A percentile compares a stretch with the other conserved stretches of the same genome.
phyloP scores from a whole-genome alignment of 2,329 filamentous ascomycete genomes.

The Arachnomyces sp. region DNA sequence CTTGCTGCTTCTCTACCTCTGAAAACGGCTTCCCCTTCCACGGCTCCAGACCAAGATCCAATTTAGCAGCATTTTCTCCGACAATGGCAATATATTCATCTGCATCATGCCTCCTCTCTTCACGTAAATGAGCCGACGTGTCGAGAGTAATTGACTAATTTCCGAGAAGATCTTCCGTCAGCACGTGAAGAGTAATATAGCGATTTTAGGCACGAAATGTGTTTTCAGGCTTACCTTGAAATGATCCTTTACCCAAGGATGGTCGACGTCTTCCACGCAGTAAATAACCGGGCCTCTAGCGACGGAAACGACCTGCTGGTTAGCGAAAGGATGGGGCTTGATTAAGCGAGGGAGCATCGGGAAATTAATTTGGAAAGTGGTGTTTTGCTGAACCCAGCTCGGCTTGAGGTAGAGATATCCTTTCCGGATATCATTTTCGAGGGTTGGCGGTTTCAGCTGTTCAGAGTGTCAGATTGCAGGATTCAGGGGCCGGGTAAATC shows the following conservation, averaged over 20 bases:
- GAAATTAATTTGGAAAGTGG: slow-evolving; percentile 40
- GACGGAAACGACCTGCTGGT: slow-evolving; percentile 48
- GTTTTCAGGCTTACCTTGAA: slow-evolving; percentile 15
- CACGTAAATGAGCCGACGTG: slow-evolving; percentile 7
- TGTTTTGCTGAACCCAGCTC: slow-evolving; percentile 32
- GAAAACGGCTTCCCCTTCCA: no score
- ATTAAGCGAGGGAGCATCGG: slow-evolving; percentile 44
- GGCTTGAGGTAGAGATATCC: slow-evolving; percentile 46
- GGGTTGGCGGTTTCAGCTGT: slow-evolving; percentile 30
- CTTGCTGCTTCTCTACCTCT: no score
- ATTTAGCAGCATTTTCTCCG: slow-evolving; percentile 12
- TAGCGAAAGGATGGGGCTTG: slow-evolving; percentile 49
- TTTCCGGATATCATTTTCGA: slow-evolving; percentile 28
- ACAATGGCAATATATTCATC: slow-evolving; percentile 13
- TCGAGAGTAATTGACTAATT: slow-evolving; percentile 11
- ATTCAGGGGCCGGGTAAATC: no score
- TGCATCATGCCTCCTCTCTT: slow-evolving; percentile 9
- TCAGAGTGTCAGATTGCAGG: slow-evolving; percentile 1
- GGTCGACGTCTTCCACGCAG: slow-evolving; percentile 54
- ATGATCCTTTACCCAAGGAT: slow-evolving; percentile 49
- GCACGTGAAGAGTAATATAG: slow-evolving; percentile 1
- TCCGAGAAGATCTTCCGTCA: no score
- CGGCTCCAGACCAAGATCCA: slow-evolving; percentile 21
- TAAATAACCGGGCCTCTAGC: slow-evolving; percentile 54
- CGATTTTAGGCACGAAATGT: neutral